Conservation (phyloP, 139 green algal species). For the Mesotaenium endlicherianum region DNA sequence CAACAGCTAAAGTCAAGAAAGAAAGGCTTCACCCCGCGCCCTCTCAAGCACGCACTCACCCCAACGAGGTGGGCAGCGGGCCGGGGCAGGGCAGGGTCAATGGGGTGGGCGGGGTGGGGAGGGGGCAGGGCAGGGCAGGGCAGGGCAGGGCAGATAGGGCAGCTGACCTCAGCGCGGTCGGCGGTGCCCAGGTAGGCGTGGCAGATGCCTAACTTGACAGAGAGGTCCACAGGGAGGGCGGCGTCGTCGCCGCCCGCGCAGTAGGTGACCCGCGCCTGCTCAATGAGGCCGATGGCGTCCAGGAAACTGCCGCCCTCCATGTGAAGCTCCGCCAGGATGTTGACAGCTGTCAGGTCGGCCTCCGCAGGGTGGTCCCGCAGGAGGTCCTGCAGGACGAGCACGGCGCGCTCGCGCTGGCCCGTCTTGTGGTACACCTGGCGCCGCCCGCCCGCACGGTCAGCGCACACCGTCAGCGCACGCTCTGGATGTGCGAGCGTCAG, state of each 20-base stretch:
- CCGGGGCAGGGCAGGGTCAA: background rate
- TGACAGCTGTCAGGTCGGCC: conserved; percentile 76
- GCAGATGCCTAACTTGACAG: conserved; percentile 62
- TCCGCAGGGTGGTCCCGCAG: conserved; percentile 1
- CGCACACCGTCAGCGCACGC: too few relatives aligned
- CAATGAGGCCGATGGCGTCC: conserved; percentile 61
- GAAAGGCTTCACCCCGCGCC: too few relatives aligned
- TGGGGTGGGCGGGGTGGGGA: background rate
- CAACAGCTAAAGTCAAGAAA: too few relatives aligned
- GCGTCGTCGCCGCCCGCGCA: conserved; percentile 20
- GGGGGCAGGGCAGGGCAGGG: background rate
- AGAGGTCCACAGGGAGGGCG: conserved; percentile 71
- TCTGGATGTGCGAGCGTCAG: too few relatives aligned
- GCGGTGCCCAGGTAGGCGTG: conserved; percentile 59
- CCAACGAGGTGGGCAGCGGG: too few relatives aligned
- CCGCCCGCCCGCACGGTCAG: too few relatives aligned
- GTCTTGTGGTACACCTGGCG: conserved; percentile 64
- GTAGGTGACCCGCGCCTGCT: conserved; percentile 53
- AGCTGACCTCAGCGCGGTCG: conserved; percentile 39
- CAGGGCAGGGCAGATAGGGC: background rate
- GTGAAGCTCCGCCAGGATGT: conserved; percentile 78
- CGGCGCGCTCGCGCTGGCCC: conserved; percentile 55
- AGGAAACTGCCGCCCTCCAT: conserved; percentile 58
- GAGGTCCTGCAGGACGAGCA: conserved; percentile 50
- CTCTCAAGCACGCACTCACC: too few relatives aligned